A percentile compares a stretch with the other conserved stretches of the same genome.
These are phyloP conservation scores for Citeromyces hawaiiensis DNA, from an alignment of 1,139 yeast genomes.

Conservation along the genomic window DNA sequence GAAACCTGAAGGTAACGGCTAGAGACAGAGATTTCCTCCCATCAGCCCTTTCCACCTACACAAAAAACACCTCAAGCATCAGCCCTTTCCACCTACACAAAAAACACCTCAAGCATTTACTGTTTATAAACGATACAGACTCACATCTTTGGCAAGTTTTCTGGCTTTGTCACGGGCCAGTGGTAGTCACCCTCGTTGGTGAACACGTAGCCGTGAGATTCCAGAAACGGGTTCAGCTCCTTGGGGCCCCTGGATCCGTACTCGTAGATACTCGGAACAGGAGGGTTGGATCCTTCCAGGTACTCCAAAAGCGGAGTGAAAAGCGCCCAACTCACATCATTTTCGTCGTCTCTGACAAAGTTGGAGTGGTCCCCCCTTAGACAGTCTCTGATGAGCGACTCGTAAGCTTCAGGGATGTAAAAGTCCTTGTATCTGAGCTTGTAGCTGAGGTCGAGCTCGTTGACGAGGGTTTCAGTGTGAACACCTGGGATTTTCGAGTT, in stretches of 20 bases:
- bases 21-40: too few relatives aligned
- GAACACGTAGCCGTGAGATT: slow-evolving; percentile 56
- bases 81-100: too few relatives aligned
- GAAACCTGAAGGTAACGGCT: too few relatives aligned
- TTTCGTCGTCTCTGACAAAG: slow-evolving; percentile 96
- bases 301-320: slow-evolving; percentile 82
- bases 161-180: slow-evolving; percentile 73
- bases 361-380: slow-evolving; percentile 89
- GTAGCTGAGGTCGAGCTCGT: slow-evolving; percentile 86
- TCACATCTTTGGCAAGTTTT: slow-evolving; percentile 13
- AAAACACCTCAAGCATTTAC: too few relatives aligned
- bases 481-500: slow-evolving; percentile 92
- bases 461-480: slow-evolving; percentile 64
- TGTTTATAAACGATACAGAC: not conserved
- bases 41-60: too few relatives aligned
- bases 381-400: slow-evolving; percentile 86
- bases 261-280: slow-evolving; percentile 53
- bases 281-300: slow-evolving; percentile 59
- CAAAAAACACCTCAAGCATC: too few relatives aligned
- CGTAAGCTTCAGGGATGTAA: slow-evolving; percentile 97
- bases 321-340: slow-evolving; percentile 84
- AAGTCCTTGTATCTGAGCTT: slow-evolving; percentile 70
- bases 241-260: slow-evolving; percentile 91
- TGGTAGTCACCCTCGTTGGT: slow-evolving; percentile 50
- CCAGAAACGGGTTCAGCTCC: slow-evolving; percentile 45